These are phyloP conservation scores for Penicillium sp. DNA, from an alignment of 2,329 filamentous ascomycete species.

Conservation along the genomic window DNA sequence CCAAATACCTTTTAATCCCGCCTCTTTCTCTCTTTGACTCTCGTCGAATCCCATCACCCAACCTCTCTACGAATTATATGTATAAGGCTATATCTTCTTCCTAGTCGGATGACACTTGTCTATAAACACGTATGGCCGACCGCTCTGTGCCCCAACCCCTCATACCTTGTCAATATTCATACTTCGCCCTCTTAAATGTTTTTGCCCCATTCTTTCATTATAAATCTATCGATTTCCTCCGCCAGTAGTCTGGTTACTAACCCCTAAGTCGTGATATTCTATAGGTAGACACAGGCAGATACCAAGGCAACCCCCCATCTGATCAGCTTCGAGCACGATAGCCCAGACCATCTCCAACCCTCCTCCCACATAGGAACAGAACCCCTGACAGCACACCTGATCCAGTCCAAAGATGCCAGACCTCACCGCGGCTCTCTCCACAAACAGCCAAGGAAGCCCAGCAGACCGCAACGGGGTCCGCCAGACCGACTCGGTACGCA, in stretches of 20 bases:
- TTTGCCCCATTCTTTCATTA: not conserved
- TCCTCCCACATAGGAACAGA: not conserved
- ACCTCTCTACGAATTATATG: not conserved
- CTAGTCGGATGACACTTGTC: not conserved
- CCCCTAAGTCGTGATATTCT: not conserved
- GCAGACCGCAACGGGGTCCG: not conserved
- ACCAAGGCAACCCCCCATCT: not conserved
- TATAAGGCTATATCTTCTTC: not conserved
- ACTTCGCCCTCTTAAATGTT: not conserved
- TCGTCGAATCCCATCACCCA: not conserved
- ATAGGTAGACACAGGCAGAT: not conserved
- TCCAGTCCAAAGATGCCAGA: not conserved
- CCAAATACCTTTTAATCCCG: not conserved
- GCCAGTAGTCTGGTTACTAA: not conserved
- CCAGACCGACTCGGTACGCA: not conserved
- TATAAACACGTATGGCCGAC: slow-evolving; percentile 9
- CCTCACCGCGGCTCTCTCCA: not conserved
- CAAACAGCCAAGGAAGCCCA: not conserved
- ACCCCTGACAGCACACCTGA: not conserved
- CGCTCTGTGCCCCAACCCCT: slow-evolving; percentile 1
- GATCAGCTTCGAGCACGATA: not conserved
- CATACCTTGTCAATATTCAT: not conserved
- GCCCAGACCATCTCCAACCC: not conserved
- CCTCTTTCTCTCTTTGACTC: not conserved
- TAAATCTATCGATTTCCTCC: not conserved